Evolutionary conservation across 2,329 filamentous ascomycete species (phyloP), one percentile per base, ranked within the genome.

Genomic region (Penicillium sp.): DNA sequence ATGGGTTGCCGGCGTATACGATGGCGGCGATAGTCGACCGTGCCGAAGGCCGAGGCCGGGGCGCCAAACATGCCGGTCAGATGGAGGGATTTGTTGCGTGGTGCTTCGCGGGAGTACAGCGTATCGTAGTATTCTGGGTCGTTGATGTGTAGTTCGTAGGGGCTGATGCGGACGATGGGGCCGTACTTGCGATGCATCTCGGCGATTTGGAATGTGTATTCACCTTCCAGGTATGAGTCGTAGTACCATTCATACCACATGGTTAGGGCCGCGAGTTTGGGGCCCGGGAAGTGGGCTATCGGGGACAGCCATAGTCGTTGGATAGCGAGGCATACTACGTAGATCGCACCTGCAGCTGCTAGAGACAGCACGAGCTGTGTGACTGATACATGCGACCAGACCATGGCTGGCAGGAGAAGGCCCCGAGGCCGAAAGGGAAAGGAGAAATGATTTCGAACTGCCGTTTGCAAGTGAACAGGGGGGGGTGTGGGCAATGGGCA

Each of bases 1-100:
- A 76, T 71, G 14, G 71, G 66, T 36, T 70, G 67, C 7, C 74
- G 67, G 5, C 69, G 62, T 13, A 71, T 60, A 2, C 73, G 71
- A 59, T 76, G 75, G 14, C 63, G 69, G 22, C 64, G 65, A 57
- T 74, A 67, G 53, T 74, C 68, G 50, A 69, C 60, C 0, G 68
- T 67, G 3, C 67, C 68, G 54, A 76, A 75, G 64, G 74, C 69
- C 47, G 72, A 69, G 9, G 61, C 58, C 6, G 71, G 66, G 27
- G 63, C 66, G 13, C 69, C 70, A 50, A 75, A 71, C 37, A 67
- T 66, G 14, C 66, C 66, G 7, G 67, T 61, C 58, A 69, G 68
- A 61, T 66, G 69, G 18, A 65, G 47, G 19, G 67, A 71, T 49
- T 74, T 74, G 60, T 74, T 68, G 22, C 68, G 68, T 1, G 70